Percentiles rank a stretch among this genome's conserved stretches.
phyloP scores from a whole-genome alignment of 1,284 basidiomycete genomes.

The Austroboletus novae-zelandiae region DNA sequence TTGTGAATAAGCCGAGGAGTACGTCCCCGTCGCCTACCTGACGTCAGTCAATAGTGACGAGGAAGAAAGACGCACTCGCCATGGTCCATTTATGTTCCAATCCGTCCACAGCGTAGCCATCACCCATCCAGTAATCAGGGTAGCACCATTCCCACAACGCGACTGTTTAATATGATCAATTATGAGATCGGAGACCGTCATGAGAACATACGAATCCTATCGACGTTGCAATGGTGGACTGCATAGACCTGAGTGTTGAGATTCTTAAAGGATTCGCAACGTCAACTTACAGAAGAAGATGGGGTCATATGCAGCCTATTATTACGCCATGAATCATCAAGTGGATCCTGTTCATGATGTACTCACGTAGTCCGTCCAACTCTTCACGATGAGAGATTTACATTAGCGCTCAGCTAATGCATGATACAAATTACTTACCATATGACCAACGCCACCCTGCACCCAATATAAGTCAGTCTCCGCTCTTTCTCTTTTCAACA shows the following conservation, averaged over 20 bases:
- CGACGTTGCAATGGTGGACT: constrained; percentile 27
- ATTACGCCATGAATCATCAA: background rate
- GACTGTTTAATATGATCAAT: constrained; percentile 9
- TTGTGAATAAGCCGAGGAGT: constrained; percentile 20
- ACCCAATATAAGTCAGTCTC: background rate
- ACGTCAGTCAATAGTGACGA: background rate
- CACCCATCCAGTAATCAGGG: constrained; percentile 22
- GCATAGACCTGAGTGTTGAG: background rate
- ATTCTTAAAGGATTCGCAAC: background rate
- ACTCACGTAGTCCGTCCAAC: constrained; percentile 22
- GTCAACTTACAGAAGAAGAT: constrained; percentile 23
- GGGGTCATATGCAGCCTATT: constrained; percentile 23
- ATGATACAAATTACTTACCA: constrained; percentile 15
- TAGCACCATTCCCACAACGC: constrained; percentile 30
- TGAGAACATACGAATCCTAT: constrained; percentile 20
- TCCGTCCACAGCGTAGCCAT: constrained; percentile 13
- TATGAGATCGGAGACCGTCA: background rate
- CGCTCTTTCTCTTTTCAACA: background rate
- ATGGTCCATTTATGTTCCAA: constrained; percentile 19
- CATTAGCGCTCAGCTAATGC: background rate
- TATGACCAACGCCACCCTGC: constrained; percentile 23
- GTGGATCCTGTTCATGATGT: too few species aligned
- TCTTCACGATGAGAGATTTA: constrained; percentile 1
- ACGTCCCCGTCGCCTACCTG: constrained; percentile 17
- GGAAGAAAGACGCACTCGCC: constrained; percentile 2